These are phyloP conservation scores for Dipteronia dyeriana DNA, from an alignment of 345 rosid species.

Conservation along the genomic window DNA sequence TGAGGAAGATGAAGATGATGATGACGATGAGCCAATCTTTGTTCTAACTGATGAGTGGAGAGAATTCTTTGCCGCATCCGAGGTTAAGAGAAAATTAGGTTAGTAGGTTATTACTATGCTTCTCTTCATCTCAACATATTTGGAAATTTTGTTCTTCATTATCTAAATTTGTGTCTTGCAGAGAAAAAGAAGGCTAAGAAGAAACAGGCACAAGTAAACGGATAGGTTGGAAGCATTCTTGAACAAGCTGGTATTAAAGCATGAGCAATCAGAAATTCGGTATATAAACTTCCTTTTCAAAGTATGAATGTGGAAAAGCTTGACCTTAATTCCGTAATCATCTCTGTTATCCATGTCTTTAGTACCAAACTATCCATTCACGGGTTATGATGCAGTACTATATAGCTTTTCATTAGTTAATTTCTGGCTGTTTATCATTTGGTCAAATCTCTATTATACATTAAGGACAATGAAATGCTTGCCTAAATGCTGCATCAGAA, in stretches of 20 bases:
- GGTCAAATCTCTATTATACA: not conserved
- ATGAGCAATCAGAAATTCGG: not conserved
- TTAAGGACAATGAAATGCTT: not conserved
- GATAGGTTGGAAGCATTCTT: not conserved
- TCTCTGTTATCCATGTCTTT: too few species aligned
- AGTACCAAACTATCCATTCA: too few species aligned
- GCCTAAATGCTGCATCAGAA: not conserved
- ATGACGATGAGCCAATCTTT: constrained; percentile 51
- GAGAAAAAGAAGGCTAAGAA: constrained; percentile 44
- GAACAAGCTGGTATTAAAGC: not conserved
- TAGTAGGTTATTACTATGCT: not conserved
- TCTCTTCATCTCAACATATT: not conserved
- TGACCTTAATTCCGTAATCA: too few species aligned
- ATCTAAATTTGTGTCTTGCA: constrained; percentile 8
- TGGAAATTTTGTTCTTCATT: not conserved
- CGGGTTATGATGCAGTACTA: too few species aligned
- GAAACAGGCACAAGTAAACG: constrained; percentile 14
- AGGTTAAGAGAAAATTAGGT: constrained; percentile 57
- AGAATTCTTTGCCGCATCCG: constrained; percentile 62
- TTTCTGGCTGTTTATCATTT: not conserved
- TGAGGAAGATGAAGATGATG: constrained; percentile 42
- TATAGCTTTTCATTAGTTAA: not conserved
- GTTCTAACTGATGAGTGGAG: constrained; percentile 67
- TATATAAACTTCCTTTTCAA: not conserved
- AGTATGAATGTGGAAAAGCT: not conserved